Conservation (phyloP, 2,329 filamentous ascomycete genomes). For the Penicillium sp. region DNA sequence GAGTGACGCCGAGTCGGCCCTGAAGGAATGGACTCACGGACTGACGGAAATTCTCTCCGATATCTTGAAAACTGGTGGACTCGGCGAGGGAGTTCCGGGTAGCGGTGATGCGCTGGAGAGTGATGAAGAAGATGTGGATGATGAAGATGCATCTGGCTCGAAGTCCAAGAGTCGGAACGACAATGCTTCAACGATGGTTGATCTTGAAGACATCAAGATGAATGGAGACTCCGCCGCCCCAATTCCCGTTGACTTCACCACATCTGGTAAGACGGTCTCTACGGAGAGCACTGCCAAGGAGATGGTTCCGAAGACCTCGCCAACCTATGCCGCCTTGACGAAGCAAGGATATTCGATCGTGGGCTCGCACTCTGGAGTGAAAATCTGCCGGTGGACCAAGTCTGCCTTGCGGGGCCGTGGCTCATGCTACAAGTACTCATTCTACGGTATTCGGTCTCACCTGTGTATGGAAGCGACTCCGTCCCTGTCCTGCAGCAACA, state of each 20-base stretch:
- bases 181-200: slow-evolving; percentile 53
- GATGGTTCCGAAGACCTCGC: slow-evolving; percentile 89
- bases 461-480: slow-evolving; percentile 98
- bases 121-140: slow-evolving; percentile 65
- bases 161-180: slow-evolving; percentile 40
- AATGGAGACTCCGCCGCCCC: slow-evolving; percentile 40
- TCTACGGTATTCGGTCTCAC: slow-evolving; percentile 94
- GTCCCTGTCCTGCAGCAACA: slow-evolving; percentile 92
- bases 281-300: slow-evolving; percentile 57
- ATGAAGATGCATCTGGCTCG: slow-evolving; percentile 39
- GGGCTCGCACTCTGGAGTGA: slow-evolving; percentile 90
- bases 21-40: slow-evolving; percentile 73
- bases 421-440: slow-evolving; percentile 95
- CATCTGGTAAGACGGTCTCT: slow-evolving; percentile 43
- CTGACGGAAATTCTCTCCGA: slow-evolving; percentile 64
- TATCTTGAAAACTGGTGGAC: slow-evolving; percentile 45
- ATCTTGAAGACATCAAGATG: slow-evolving; percentile 73
- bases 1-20: slow-evolving; percentile 58
- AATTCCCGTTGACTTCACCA: slow-evolving; percentile 77
- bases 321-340: slow-evolving; percentile 80
- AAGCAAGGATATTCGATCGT: slow-evolving; percentile 97
- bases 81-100: slow-evolving; percentile 64
- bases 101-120: slow-evolving; percentile 82
- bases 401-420: slow-evolving; percentile 87
- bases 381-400: slow-evolving; percentile 98